Evolutionary conservation across 2,329 filamentous ascomycete species (phyloP), one percentile per base, ranked within the genome.

Genomic region (Clonostachys sp.): DNA sequence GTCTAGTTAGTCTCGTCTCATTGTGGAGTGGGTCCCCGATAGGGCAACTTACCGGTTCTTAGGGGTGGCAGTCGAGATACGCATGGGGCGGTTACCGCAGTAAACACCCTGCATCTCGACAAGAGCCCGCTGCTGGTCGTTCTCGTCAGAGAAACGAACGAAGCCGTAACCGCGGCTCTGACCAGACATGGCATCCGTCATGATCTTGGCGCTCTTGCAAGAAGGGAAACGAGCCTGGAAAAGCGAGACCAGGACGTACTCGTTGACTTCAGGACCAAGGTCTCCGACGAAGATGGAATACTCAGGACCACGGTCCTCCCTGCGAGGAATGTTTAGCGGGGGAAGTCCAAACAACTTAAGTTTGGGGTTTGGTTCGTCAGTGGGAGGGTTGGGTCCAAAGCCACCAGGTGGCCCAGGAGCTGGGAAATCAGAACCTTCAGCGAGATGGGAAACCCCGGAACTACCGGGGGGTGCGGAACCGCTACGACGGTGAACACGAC

Each of bases 141-240:
- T 82, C 75, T 97, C 92, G 57, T 95, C 90, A 45, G 90, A 90
- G 75, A 99, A 99, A 56, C 94, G 90, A 46, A 99, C 94, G 61
- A 99, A 99, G 42, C 94, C 94, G 62, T 99, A 99, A 48, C 94
- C 94, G 53, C 94, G 91, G 54, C 91, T 96, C 81, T 97, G 92
- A 59, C 94, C 94, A 54, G 88, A 95, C 72, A 97, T 94, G 51
- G 94, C 92, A 63, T 99, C 94, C 51, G 92, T 96, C 94, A 99
- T 99, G 72, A 99, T 99, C 81, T 99, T 99, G 62, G 94, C 94
- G 36, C 91, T 96, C 78, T 97, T 97, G 88, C 92, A 97, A 9
- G 91, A 95, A 1, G 88, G 87, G 78, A 95, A 99, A 52, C 92
- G 90, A 63, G 85, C 87, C 74, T 97, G 92, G 81, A 99, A 99